Percentiles rank a stretch among this genome's conserved stretches.
phyloP scores from a whole-genome alignment of 73 alveolate species.

The Tetrahymena thermophila region DNA sequence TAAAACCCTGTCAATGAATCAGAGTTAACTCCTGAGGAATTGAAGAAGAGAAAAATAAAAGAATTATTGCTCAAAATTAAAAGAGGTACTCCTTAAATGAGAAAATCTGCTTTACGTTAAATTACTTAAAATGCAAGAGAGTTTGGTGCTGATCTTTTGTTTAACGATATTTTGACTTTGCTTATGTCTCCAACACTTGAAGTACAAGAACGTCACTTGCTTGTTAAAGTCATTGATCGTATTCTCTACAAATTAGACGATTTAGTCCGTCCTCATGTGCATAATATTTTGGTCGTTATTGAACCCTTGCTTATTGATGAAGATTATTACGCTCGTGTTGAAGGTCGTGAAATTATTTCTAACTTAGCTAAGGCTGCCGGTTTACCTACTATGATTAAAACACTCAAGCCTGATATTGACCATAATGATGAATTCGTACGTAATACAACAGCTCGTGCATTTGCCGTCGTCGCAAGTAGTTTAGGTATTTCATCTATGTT shows the following conservation, averaged over 20 bases:
- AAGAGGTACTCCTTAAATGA: slow-evolving; percentile 71
- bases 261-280: slow-evolving; percentile 97
- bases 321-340: slow-evolving; percentile 98
- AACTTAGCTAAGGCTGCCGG: slow-evolving; percentile 99
- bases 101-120: slow-evolving; percentile 69
- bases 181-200: slow-evolving; percentile 76
- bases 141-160: slow-evolving; percentile 71
- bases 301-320: slow-evolving; percentile 99
- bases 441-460: slow-evolving; percentile 96
- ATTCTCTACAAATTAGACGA: slow-evolving; percentile 88
- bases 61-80: slow-evolving; percentile 57
- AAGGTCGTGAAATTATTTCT: slow-evolving; percentile 98
- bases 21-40: slow-evolving; percentile 56
- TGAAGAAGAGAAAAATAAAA: slow-evolving; percentile 63
- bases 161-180: slow-evolving; percentile 67
- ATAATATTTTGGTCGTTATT: slow-evolving; percentile 96
- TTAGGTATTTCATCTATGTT: slow-evolving; percentile 96
- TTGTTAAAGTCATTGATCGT: slow-evolving; percentile 94
- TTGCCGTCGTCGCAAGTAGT: slow-evolving; percentile 99
- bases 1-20: slow-evolving; percentile 64
- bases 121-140: slow-evolving; percentile 71
- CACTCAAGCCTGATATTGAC: slow-evolving; percentile 99
- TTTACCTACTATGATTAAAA: slow-evolving; percentile 97
- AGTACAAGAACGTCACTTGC: slow-evolving; percentile 73
- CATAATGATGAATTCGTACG: slow-evolving; percentile 98